A percentile compares a stretch with the other conserved stretches of the same genome.
Conservation (phyloP, 2,329 filamentous ascomycete genomes). For the Cercospora sp. region DNA sequence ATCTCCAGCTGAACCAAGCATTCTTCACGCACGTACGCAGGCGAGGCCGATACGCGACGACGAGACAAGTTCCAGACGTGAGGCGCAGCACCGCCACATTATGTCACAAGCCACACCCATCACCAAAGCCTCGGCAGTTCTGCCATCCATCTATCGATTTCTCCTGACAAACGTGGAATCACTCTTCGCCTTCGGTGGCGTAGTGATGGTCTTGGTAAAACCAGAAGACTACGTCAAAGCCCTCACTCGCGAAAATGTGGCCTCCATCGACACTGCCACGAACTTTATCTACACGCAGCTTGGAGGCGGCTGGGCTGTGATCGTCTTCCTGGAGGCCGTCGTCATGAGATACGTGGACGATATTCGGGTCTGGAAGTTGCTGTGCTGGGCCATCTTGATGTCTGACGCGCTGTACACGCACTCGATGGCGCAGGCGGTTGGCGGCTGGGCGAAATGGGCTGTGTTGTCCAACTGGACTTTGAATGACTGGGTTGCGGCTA, state of each 20-base stretch:
- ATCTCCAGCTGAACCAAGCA: not conserved
- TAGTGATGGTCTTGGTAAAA: slow-evolving; percentile 26
- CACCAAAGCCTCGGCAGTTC: slow-evolving; percentile 28
- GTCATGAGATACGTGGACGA: slow-evolving; percentile 36
- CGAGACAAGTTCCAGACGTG: not conserved
- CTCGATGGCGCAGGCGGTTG: slow-evolving; percentile 33
- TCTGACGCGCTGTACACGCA: slow-evolving; percentile 32
- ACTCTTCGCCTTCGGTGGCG: slow-evolving; percentile 32
- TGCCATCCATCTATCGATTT: slow-evolving; percentile 32
- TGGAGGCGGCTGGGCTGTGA: slow-evolving; percentile 34
- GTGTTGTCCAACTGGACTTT: slow-evolving; percentile 29
- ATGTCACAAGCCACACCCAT: slow-evolving; percentile 2
- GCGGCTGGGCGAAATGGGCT: slow-evolving; percentile 32
- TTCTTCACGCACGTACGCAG: not conserved
- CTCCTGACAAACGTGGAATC: slow-evolving; percentile 34
- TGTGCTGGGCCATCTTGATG: slow-evolving; percentile 33
- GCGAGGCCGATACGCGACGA: not conserved
- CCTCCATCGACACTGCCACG: slow-evolving; percentile 27
- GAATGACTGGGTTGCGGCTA: slow-evolving; percentile 33
- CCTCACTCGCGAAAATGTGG: slow-evolving; percentile 28
- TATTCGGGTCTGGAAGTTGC: slow-evolving; percentile 32
- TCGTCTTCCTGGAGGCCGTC: slow-evolving; percentile 34
- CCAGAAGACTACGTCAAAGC: slow-evolving; percentile 28
- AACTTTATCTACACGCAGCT: slow-evolving; percentile 35
- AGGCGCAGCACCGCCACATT: not conserved